Base-by-base conservation (phyloP, 805 yeast species). In the Yamadazyma philogaea region DNA sequence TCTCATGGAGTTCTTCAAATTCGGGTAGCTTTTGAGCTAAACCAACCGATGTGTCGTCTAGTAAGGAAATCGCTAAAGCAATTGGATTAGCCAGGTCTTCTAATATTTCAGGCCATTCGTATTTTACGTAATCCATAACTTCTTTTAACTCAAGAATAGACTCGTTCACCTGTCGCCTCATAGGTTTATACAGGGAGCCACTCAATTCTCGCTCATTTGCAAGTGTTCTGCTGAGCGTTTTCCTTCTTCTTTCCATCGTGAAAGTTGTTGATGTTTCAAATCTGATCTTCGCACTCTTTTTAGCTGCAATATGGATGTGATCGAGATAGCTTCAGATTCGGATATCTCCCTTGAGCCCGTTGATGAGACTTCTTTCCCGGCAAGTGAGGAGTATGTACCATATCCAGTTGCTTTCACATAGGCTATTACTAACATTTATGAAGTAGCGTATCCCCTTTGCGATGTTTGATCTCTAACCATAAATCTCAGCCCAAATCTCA, bases 11-110 rank as follows among this genome's bases (percentile, higher is more conserved):
- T 37, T 75, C 74, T 33, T 73, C 68, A 51, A 91, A 91, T 47
- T 87, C 89, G 1, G 72, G 72, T 44, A 73, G 72, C 46, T 82
- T 78, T 53, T 82, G 83, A 0, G 96, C 95, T 53, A 87, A 65
- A 0, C 98, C 98, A n/a, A 89, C 93, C 0, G 96, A 85, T 2
- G 95, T 81, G 53, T 82, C 83, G 61, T 91, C 97, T 54, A 89
- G 68, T 44, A 93, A 69, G 1, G 90, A 81, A 30, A 91, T 69
- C 0, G 96, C 96, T 40, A 83, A 69, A 52, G 88, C 96, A 35
- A 93, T 72, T 6, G 45, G 45, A 20, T 30, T 44, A 17, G 55
- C 79, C 38, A 78, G 74, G 12, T 56, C 61, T 16, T 54, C 56
- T 10, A 69, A 49, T n/a, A 57, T 44, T 40, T 67, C 72, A 4